Base-by-base conservation (phyloP, 768 basidiomycete species). In the Coprinopsis marcescibilis region DNA sequence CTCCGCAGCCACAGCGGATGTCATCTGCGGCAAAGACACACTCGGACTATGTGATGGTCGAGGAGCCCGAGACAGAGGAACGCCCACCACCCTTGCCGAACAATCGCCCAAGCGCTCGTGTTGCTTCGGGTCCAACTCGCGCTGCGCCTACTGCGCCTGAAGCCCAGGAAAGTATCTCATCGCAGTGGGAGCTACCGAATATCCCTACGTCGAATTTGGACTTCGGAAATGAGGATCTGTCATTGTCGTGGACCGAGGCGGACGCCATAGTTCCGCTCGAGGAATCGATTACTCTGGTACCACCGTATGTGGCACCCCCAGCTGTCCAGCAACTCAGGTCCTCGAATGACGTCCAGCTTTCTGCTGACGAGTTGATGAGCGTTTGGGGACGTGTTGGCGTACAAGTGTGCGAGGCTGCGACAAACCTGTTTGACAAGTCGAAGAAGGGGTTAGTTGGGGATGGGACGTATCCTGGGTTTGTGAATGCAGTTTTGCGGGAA, bases 371-470 rank as follows among this genome's bases (percentile, higher is more conserved):
- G 12, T 67, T 96, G 41, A 78, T 80, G 52, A 68, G 71, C 1
- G 63, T 89, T 3, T 85, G 85, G 77, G 78, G 78, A 3, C 78
- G 80, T 23, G 80, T 88, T 1, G 93, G 93, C 10, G 77, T 81
- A 3, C 80, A 80, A 48, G 73, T 95, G 2, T 77, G 79, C 57
- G 80, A 88, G 53, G 72, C 77, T 0, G 90, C 92, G 1, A 74
- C 76, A 13, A 65, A 69, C 32, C 60, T 93, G 43, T 77, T 73
- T 51, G 85, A 87, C 27, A 82, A 84, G 54, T 89, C 88, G 30
- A 91, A 85, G 66, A 83, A 78, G 63, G 60, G 73, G 6, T 71
- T 91, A 32, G 75, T 93, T 23, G 93, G 89, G 4, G 91, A 95
- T 57, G 92, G 93, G 10, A 83, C 86, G 35, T 84, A 87, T 47